Evolutionary conservation across 2,329 filamentous ascomycete species (phyloP).

Genomic region (Clonostachys chloroleuca): DNA sequence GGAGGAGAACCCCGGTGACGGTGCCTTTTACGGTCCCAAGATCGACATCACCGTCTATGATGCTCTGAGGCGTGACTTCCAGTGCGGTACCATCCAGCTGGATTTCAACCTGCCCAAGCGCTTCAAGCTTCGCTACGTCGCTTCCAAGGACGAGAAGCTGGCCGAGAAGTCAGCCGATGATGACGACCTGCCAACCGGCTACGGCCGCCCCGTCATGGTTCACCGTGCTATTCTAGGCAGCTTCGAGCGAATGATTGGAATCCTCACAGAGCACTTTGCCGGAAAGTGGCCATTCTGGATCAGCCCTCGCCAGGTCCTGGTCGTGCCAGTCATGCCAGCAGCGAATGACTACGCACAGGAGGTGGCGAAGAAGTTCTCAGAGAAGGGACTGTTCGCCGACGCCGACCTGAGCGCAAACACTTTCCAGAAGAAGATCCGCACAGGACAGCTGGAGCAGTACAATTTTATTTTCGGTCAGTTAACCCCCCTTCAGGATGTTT

Average conservation of each 20-base stretch:
- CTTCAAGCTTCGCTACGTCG: constrained; percentile 37
- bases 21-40: constrained; percentile 98
- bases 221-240: constrained; percentile 76
- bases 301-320: constrained; percentile 70
- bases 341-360: constrained; percentile 76
- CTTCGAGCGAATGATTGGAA: constrained; percentile 65
- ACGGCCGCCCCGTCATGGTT: constrained; percentile 79
- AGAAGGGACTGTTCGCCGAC: constrained; percentile 62
- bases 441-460: constrained; percentile 74
- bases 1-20: constrained; percentile 91
- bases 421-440: constrained; percentile 86
- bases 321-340: constrained; percentile 63
- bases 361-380: constrained; percentile 64
- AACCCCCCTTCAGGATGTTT: neutral
- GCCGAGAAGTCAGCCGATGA: constrained; percentile 38
- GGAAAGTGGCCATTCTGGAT: constrained; percentile 91
- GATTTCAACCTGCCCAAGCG: constrained; percentile 69
- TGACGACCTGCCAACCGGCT: constrained; percentile 57
- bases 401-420: constrained; percentile 64
- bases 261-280: constrained; percentile 78
- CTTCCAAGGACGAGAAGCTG: constrained; percentile 43
- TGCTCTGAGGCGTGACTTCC: constrained; percentile 65
- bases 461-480: constrained; percentile 73
- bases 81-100: constrained; percentile 79
- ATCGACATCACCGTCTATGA: constrained; percentile 95